phyloP scores from a whole-genome alignment of 1,284 basidiomycete species.

The Meira miltonrushii region DNA sequence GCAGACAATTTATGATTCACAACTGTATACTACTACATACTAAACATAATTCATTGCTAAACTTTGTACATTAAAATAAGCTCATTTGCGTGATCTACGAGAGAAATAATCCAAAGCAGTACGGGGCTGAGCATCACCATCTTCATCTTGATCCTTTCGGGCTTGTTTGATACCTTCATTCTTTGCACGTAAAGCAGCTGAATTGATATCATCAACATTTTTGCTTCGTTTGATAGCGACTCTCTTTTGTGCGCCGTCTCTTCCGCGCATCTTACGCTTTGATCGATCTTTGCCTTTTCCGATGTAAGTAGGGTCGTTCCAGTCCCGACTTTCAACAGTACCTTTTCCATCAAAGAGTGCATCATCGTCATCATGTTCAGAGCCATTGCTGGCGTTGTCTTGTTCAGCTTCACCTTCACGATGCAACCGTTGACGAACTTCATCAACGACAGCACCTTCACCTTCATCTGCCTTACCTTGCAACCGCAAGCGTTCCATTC shows the following conservation, averaged over 20 bases:
- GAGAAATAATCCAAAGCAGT: constrained; percentile 1
- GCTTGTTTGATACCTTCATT: neutral
- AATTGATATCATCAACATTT: constrained; percentile 26
- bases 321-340: constrained; percentile 4
- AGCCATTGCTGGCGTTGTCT: constrained; percentile 13
- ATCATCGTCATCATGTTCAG: constrained; percentile 13
- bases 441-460: neutral
- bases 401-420: constrained; percentile 8
- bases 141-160: neutral
- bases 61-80: neutral
- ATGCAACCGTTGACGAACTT: neutral
- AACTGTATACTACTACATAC: neutral
- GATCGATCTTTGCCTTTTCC: constrained; percentile 31
- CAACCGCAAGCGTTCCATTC: constrained; percentile 39
- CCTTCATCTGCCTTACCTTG: constrained; percentile 26
- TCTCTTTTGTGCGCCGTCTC: constrained; percentile 42
- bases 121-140: neutral
- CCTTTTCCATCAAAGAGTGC: neutral
- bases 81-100: neutral
- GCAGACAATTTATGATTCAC: neutral
- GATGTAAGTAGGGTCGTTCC: constrained; percentile 7
- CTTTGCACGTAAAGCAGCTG: constrained; percentile 2
- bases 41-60: neutral
- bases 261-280: constrained; percentile 43
- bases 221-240: constrained; percentile 45